A percentile compares a stretch with the other conserved stretches of the same genome.
Evolutionary conservation across 306 rosid genomes (phyloP).

Genomic region (Ammopiptanthus mongolicus): DNA sequence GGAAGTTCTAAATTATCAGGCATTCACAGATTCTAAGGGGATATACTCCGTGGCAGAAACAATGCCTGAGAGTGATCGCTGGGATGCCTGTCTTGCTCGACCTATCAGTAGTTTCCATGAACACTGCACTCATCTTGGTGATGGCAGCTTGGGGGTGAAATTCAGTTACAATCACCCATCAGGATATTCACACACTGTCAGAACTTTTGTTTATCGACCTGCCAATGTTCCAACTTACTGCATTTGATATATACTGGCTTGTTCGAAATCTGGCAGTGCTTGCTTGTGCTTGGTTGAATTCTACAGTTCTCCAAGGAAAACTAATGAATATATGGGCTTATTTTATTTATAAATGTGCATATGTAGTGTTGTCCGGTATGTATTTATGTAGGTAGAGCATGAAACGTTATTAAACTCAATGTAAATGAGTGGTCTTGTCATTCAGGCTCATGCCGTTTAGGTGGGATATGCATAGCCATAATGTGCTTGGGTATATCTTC

Average conservation of each 20-base stretch:
- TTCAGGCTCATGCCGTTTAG: not conserved
- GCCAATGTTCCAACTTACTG: slow-evolving; percentile 62
- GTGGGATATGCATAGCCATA: too few relatives aligned
- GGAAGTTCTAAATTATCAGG: slow-evolving; percentile 88
- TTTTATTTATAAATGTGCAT: not conserved
- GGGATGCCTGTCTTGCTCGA: slow-evolving; percentile 95
- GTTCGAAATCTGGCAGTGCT: not conserved
- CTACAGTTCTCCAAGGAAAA: slow-evolving; percentile 2
- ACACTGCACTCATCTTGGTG: slow-evolving; percentile 68
- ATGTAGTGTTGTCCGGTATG: slow-evolving; percentile 21
- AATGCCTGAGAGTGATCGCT: slow-evolving; percentile 88
- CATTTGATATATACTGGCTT: slow-evolving; percentile 41
- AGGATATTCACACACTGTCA: slow-evolving; percentile 66
- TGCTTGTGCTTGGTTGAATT: slow-evolving; percentile 23
- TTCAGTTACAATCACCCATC: slow-evolving; percentile 84
- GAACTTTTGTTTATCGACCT: slow-evolving; percentile 69
- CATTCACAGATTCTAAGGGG: slow-evolving; percentile 77
- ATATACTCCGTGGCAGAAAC: slow-evolving; percentile 86
- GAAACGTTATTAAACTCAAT: not conserved
- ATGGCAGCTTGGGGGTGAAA: slow-evolving; percentile 66
- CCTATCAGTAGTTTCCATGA: slow-evolving; percentile 92
- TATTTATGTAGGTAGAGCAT: not conserved
- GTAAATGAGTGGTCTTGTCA: slow-evolving; percentile 18
- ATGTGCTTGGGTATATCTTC: too few relatives aligned
- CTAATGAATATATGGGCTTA: not conserved